Evolutionary conservation across 495 filamentous ascomycete species (phyloP), one percentile per base, ranked within the genome.

Genomic region (Xylaria venustula): DNA sequence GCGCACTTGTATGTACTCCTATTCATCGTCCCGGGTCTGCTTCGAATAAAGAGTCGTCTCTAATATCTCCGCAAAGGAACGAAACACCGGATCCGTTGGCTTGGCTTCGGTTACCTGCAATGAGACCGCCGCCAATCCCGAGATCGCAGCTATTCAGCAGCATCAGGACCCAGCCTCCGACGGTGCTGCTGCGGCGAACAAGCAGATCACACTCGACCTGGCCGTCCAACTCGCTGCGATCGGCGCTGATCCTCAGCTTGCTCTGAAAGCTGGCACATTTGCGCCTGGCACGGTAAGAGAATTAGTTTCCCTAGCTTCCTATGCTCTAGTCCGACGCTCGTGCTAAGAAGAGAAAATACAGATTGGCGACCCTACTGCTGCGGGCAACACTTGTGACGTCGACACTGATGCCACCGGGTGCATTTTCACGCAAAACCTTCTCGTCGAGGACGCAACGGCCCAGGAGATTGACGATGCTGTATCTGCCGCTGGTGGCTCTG

Each of bases 121-220:
- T 54, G 73, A 87, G 67, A 81, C 81, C 17, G 85, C 86, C 20
- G 79, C 81, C 68, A 91, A 90, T 75, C 83, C 86, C 40, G 87
- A 90, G 74, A 89, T 90, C 55, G 78, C 77, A 9, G 81, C 79
- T 28, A 71, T 91, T 64, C 71, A 78, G 32, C 87, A 88, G 71
- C 86, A 88, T 71, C 85, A 90, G 68, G 85, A 86, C 71, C 85
- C 83, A 37, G 85, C 81, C 23, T 83, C 78, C 8, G 50, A 69
- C 30, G 77, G 77, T 23, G 85, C 81, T 17, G 76, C 73, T 47
- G 79, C 62, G 6, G 72, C 70, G 50, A 87, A 84, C 73, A 82
- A 81, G 70, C 71, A 76, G 22, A 83, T 88, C 65, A 77, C 81
- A 56, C 74, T 82, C 37, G 79, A 73, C 26, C 77, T 85, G 7